phyloP scores from a whole-genome alignment of 129 eudicot genomes.

The Lactuca saligna region DNA sequence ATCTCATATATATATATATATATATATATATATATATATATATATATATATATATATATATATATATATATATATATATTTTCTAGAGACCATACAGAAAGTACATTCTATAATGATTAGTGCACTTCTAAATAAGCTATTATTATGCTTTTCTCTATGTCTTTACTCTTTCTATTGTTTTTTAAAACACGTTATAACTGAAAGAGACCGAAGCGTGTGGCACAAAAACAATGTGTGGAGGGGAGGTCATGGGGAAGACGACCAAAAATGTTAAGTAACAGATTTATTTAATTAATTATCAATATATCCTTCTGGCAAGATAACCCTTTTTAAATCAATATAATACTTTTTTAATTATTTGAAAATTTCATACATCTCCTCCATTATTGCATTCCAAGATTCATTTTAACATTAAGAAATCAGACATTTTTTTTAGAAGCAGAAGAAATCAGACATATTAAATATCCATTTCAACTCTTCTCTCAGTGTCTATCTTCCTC shows the following conservation, averaged over 20 bases:
- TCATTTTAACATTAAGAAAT: neutral
- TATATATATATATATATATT: too few species aligned
- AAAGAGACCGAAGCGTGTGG: neutral
- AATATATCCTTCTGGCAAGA: conserved; percentile 15
- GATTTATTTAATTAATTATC: neutral
- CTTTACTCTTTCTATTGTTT: too few species aligned
- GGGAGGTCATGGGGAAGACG: neutral
- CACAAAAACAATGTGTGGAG: neutral
- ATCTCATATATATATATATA: too few species aligned
- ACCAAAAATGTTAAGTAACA: neutral
- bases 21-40: too few species aligned
- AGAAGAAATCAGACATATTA: neutral
- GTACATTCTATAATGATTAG: too few species aligned
- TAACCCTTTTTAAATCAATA: conserved; percentile 14
- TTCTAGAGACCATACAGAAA: too few species aligned
- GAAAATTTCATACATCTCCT: conserved; percentile 15
- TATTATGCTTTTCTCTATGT: too few species aligned
- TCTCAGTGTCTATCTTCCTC: neutral
- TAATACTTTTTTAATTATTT: neutral
- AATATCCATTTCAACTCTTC: neutral
- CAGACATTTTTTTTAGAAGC: neutral
- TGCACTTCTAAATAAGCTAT: too few species aligned
- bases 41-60: too few species aligned
- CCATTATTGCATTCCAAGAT: conserved; percentile 14
- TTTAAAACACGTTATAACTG: neutral